Base-by-base conservation (phyloP, 2,329 filamentous ascomycete species). In the Colletotrichum sp. region DNA sequence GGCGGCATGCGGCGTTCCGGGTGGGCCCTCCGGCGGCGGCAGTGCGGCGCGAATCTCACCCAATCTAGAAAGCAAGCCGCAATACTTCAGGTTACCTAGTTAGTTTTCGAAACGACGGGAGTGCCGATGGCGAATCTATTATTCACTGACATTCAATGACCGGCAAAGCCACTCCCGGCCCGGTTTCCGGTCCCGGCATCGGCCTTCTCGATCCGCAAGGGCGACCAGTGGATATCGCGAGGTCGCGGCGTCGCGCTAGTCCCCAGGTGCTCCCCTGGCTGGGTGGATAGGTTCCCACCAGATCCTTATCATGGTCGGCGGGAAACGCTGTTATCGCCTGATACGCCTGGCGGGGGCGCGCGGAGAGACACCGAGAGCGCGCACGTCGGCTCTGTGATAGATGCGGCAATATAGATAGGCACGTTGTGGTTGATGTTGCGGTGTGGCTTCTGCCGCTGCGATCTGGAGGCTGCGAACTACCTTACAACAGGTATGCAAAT, bases 121-220 rank as follows among this genome's bases (percentile, higher is more conserved):
- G 3, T 51, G 43, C 31, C n/a, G 54, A n/a, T 27, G 31, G 31
- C n/a, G 18, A 55, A 16, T 21, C 9, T 24, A 6, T n/a, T 33
- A 54, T 54, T 33, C n/a, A 12, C 24, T 27, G 18, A 33, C 27
- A 29, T n/a, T 15, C 16, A 36, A 34, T 13, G 36, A 73, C 71
- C 71, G 71, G 71, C 71, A 73, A 61, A 27, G 16, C 12, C 7
- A 47, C 63, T 63, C 61, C 71, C 67, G 71, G 69, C 68, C 70
- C 61, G 68, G 69, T 33, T 66, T 63, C 71, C 68, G 71, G 71
- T 63, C 62, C 71, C 71, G 71, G 43, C 62, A 66, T 71, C 71
- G 71, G 71, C 29, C 6, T 15, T 51, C 57, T 36, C 34, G 33
- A 36, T 66, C 16, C 38, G 33, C 33, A 33, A n/a, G 36, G n/a